phyloP scores from a whole-genome alignment of 441 rosid genomes.

The Populus tomentosa region DNA sequence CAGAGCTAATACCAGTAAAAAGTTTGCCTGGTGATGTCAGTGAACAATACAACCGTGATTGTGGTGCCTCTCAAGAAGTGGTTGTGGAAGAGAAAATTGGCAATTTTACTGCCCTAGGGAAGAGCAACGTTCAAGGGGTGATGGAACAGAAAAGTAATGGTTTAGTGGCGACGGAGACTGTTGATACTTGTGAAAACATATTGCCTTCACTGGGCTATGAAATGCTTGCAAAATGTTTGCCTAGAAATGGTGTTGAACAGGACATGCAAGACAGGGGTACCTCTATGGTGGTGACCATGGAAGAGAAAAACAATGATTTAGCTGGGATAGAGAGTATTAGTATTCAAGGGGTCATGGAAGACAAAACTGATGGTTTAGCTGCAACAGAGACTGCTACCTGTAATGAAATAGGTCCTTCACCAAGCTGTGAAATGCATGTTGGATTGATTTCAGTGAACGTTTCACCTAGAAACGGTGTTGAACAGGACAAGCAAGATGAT shows the following conservation, averaged over 20 bases:
- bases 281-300: neutral
- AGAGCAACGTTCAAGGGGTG: neutral
- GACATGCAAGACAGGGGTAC: neutral
- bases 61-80: slow-evolving; percentile 2
- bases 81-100: neutral
- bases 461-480: neutral
- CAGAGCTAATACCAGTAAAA: neutral
- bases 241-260: neutral
- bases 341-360: neutral
- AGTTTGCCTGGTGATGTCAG: neutral
- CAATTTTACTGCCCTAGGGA: neutral
- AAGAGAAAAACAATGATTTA: slow-evolving; percentile 16
- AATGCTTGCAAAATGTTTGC: neutral
- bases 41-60: slow-evolving; percentile 2
- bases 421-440: neutral
- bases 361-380: neutral
- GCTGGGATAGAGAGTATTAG: slow-evolving; percentile 12
- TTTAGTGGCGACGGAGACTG: neutral
- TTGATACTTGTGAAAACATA: neutral
- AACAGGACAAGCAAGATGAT: neutral
- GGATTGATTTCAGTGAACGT: neutral
- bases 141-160: neutral
- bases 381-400: neutral
- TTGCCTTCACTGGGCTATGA: neutral
- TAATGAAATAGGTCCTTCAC: neutral